phyloP scores from a whole-genome alignment of 768 basidiomycete species.

The Gymnopilus dilepis region DNA sequence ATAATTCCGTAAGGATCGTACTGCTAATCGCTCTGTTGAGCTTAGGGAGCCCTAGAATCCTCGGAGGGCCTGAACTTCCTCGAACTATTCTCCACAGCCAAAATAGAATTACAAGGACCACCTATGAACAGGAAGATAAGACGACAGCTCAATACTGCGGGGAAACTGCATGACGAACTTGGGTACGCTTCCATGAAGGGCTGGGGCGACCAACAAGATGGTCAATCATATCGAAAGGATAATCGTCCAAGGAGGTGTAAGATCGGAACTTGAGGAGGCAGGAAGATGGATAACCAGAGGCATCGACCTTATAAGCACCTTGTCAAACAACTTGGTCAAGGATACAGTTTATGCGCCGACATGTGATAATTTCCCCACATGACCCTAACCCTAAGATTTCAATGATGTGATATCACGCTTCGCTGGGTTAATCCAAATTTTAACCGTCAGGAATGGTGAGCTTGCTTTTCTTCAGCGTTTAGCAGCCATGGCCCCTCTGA shows the following conservation, averaged over 20 bases:
- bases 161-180: slow-evolving; percentile 48
- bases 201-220: slow-evolving; percentile 88
- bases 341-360: slow-evolving; percentile 9
- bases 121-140: slow-evolving; percentile 50
- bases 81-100: slow-evolving; percentile 84
- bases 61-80: slow-evolving; percentile 68
- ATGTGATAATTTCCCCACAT: slow-evolving; percentile 17
- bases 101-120: slow-evolving; percentile 89
- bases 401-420: neutral
- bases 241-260: slow-evolving; percentile 3
- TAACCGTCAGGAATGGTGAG: neutral
- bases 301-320: slow-evolving; percentile 18
- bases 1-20: slow-evolving; percentile 27
- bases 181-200: slow-evolving; percentile 88
- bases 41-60: slow-evolving; percentile 65
- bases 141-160: neutral
- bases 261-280: slow-evolving; percentile 21
- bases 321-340: slow-evolving; percentile 5
- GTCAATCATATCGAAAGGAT: slow-evolving; percentile 77
- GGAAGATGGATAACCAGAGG: slow-evolving; percentile 13
- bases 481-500: slow-evolving; percentile 35
- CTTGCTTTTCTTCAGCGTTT: neutral
- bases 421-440: neutral
- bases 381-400: slow-evolving; percentile 18
- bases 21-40: slow-evolving; percentile 66